Conservation (phyloP, 495 filamentous ascomycete species). For the Collariella sp. region DNA sequence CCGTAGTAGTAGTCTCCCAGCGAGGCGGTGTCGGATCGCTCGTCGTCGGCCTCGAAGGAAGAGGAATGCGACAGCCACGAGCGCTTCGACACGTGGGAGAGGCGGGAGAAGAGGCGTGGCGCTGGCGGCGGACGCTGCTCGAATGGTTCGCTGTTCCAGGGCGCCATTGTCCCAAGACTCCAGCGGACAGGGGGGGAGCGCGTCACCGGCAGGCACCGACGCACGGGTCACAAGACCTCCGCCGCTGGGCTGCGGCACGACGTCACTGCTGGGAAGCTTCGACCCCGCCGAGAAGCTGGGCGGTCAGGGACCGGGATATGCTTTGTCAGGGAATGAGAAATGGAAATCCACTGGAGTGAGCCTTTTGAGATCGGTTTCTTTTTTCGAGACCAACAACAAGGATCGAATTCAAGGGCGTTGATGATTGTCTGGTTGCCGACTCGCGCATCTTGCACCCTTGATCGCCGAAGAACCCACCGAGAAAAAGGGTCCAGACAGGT, state of each 20-base stretch:
- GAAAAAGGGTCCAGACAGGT: no score
- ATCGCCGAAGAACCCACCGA: not conserved
- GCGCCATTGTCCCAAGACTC: conserved; percentile 20
- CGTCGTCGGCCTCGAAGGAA: conserved; percentile 56
- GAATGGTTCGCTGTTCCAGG: conserved; percentile 27
- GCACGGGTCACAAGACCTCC: conserved; percentile 2
- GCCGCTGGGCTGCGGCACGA: no score
- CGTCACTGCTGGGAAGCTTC: conserved; percentile 1
- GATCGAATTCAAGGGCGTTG: not conserved
- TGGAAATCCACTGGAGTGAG: not conserved
- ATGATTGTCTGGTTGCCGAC: not conserved
- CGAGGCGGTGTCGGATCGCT: conserved; percentile 35
- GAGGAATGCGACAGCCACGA: conserved; percentile 40
- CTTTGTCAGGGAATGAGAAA: not conserved
- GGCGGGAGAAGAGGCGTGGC: conserved; percentile 37
- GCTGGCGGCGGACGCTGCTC: conserved; percentile 32
- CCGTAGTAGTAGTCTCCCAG: conserved; percentile 9
- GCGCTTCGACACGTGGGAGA: conserved; percentile 36
- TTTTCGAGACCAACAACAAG: not conserved
- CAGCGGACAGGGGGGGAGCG: not conserved
- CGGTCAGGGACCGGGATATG: not conserved
- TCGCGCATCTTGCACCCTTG: not conserved
- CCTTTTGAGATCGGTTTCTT: not conserved
- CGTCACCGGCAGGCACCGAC: conserved; percentile 3
- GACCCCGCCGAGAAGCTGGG: not conserved